Percentiles rank a stretch among this genome's conserved stretches.
These are phyloP conservation scores for Citrus cavaleriei DNA, from an alignment of 345 rosid genomes.

Conservation along the genomic window DNA sequence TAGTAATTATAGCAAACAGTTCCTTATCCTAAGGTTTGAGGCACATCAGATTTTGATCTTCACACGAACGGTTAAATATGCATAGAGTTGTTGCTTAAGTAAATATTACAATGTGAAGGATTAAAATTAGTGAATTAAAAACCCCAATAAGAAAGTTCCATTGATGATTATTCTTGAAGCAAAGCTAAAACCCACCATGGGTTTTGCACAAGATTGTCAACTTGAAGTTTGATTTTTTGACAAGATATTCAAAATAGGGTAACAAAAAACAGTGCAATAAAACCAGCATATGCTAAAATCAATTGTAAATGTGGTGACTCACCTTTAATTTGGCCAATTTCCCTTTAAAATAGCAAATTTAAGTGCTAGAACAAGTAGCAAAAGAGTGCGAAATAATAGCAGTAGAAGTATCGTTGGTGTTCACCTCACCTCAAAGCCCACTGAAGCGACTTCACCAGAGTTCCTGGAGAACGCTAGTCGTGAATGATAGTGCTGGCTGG, in stretches of 20 bases:
- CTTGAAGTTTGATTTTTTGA: neutral
- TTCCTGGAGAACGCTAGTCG: no score
- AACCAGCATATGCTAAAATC: no score
- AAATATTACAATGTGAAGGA: neutral
- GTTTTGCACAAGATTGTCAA: neutral
- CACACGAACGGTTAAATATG: neutral
- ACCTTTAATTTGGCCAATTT: no score
- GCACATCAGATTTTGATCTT: neutral
- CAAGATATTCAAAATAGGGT: neutral
- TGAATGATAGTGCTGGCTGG: neutral
- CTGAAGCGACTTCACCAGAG: no score
- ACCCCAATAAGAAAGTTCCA: neutral
- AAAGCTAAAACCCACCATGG: neutral
- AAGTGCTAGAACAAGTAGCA: no score
- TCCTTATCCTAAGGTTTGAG: neutral
- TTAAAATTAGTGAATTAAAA: neutral
- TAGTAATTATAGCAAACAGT: neutral
- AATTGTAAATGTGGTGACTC: no score
- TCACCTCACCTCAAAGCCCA: no score
- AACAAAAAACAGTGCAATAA: neutral
- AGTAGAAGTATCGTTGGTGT: no score
- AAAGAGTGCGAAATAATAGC: no score
- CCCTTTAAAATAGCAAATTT: no score
- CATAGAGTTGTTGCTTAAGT: neutral
- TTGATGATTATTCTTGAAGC: slow-evolving; percentile 3